These are phyloP conservation scores for Citrus maxima DNA, from an alignment of 345 rosid species.

Conservation along the genomic window DNA sequence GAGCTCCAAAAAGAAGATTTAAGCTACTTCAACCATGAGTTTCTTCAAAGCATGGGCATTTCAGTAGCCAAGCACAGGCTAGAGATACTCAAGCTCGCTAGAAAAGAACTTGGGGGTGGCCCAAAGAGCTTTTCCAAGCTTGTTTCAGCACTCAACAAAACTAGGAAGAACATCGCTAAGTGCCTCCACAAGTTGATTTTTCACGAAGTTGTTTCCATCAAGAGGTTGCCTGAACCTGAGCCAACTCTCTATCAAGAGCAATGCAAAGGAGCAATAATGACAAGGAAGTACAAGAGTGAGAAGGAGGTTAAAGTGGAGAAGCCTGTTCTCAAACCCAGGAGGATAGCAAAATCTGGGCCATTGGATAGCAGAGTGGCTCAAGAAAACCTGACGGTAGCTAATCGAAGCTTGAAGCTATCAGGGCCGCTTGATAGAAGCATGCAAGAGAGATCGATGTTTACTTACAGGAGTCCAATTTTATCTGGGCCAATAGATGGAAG, in stretches of 20 bases:
- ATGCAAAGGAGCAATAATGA: conserved; percentile 23
- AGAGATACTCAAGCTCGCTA: conserved; percentile 76
- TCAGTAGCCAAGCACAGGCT: conserved; percentile 71
- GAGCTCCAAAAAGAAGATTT: conserved; percentile 69
- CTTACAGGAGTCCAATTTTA: conserved; percentile 41
- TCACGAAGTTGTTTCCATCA: conserved; percentile 26
- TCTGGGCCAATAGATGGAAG: conserved; percentile 41
- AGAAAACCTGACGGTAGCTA: conserved; percentile 27
- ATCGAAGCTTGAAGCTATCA: conserved; percentile 45
- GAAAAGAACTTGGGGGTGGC: conserved; percentile 33
- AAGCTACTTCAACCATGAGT: conserved; percentile 69
- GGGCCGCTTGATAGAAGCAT: conserved; percentile 61
- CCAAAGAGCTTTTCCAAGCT: conserved; percentile 35
- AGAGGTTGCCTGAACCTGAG: conserved; percentile 35
- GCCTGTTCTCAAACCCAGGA: conserved; percentile 28
- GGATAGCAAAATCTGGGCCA: conserved; percentile 68
- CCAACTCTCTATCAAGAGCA: conserved; percentile 12
- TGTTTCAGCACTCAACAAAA: conserved; percentile 32
- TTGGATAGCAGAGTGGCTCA: conserved; percentile 35
- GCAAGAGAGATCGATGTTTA: conserved; percentile 46
- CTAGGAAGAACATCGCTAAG: conserved; percentile 44
- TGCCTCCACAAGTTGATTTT: conserved; percentile 41
- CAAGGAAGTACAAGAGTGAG: conserved; percentile 36
- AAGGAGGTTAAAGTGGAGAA: conserved; percentile 29
- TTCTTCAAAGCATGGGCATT: conserved; percentile 76